phyloP scores from a whole-genome alignment of 345 rosid species.

The Arabidopsis arenosa region DNA sequence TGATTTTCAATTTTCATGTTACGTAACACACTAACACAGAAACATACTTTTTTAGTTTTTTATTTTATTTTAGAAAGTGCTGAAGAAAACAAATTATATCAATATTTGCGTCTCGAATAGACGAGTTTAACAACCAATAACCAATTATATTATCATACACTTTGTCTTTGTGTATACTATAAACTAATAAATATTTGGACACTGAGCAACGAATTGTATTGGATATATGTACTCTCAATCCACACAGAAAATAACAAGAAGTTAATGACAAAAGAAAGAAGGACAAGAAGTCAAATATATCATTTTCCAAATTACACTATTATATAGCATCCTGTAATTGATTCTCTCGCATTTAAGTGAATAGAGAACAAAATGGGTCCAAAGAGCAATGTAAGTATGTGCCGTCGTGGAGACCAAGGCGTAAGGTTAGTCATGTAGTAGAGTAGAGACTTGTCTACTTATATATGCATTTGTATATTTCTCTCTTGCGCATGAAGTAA shows the following conservation, averaged over 20 bases:
- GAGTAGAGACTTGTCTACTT: conserved; percentile 22
- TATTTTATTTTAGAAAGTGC: not conserved
- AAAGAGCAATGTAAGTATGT: conserved; percentile 20
- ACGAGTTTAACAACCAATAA: not conserved
- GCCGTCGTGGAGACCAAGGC: conserved; percentile 37
- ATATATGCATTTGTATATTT: not conserved
- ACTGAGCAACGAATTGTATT: not conserved
- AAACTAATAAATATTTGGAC: not conserved
- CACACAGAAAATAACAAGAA: conserved; percentile 24
- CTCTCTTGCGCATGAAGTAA: conserved; percentile 33
- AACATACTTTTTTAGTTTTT: not conserved
- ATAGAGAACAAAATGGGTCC: conserved; percentile 34
- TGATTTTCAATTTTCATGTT: not conserved
- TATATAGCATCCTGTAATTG: not conserved
- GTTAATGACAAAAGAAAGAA: conserved; percentile 22
- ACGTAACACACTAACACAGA: not conserved
- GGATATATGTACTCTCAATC: not conserved
- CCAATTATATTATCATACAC: not conserved
- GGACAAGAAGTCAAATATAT: conserved; percentile 31
- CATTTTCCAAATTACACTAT: conserved; percentile 17
- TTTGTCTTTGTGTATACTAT: not conserved
- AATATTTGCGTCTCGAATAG: not conserved
- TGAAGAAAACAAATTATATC: not conserved
- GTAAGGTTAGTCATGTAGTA: conserved; percentile 25
- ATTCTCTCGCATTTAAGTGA: conserved; percentile 24